Conservation (phyloP, 495 filamentous ascomycete species). For the Penicillium manginii region DNA sequence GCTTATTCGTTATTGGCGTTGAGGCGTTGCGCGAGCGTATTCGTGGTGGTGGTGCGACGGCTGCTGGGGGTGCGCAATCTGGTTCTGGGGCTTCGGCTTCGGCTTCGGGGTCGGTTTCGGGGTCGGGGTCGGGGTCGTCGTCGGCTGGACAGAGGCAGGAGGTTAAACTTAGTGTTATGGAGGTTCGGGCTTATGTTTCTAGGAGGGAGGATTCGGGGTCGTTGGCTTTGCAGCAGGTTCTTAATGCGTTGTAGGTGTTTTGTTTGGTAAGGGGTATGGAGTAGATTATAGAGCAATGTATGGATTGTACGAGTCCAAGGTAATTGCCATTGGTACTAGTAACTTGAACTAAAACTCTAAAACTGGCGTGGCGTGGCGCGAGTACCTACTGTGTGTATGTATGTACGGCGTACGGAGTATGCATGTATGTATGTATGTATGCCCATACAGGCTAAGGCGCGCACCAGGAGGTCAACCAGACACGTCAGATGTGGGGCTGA, state of each 20-base stretch:
- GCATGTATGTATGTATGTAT: no score
- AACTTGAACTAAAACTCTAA: no score
- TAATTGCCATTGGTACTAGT: no score
- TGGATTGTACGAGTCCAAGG: no score
- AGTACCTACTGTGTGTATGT: no score
- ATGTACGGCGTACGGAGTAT: no score
- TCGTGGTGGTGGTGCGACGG: conserved; percentile 50
- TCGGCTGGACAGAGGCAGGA: conserved; percentile 42
- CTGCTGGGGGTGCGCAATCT: conserved; percentile 1
- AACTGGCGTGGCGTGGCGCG: no score
- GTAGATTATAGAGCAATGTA: no score
- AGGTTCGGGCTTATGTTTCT: conserved; percentile 82
- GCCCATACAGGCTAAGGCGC: no score
- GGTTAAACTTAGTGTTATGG: conserved; percentile 62
- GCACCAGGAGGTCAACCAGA: no score
- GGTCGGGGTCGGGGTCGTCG: background rate
- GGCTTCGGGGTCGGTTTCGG: background rate
- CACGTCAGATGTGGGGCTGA: no score
- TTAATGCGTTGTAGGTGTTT: conserved; percentile 54
- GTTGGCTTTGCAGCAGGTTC: conserved; percentile 77
- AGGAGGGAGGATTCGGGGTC: conserved; percentile 81
- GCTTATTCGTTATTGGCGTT: conserved; percentile 90
- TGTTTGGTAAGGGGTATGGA: no score
- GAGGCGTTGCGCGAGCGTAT: conserved; percentile 85
- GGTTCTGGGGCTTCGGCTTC: conserved; percentile 17